phyloP scores from a whole-genome alignment of 2,329 filamentous ascomycete species.

The Aspergillus fructus region DNA sequence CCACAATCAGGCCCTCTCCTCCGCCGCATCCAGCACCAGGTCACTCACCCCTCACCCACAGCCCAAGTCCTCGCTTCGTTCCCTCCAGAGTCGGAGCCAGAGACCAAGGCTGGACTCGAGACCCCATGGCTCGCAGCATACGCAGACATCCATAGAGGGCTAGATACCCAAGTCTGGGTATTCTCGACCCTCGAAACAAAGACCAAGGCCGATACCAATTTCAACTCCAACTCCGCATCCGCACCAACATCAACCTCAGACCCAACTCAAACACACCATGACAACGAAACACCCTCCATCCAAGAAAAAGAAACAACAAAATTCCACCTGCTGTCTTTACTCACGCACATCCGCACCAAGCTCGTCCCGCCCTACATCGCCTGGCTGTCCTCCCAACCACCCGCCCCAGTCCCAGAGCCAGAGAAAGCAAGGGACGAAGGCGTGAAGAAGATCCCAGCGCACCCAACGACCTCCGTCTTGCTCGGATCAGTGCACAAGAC shows the following conservation, averaged over 20 bases:
- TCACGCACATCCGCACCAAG: background rate
- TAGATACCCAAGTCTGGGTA: constrained; percentile 42
- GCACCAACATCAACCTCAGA: background rate
- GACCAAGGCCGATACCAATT: background rate
- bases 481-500: constrained; percentile 39
- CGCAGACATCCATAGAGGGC: constrained; percentile 39
- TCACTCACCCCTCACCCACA: constrained; percentile 31
- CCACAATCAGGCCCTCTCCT: constrained; percentile 39
- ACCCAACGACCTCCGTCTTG: constrained; percentile 28
- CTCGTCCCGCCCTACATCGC: constrained; percentile 8
- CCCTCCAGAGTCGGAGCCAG: constrained; percentile 3
- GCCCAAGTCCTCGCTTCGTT: constrained; percentile 37
- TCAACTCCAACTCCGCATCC: background rate
- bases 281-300: background rate
- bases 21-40: constrained; percentile 40
- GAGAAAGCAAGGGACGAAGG: background rate
- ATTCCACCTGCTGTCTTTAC: constrained; percentile 6
- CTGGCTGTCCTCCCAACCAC: background rate
- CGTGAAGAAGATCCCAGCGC: constrained; percentile 9
- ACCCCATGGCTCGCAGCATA: constrained; percentile 41
- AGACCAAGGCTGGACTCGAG: background rate
- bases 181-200: constrained; percentile 41
- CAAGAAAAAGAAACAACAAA: background rate
- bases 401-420: background rate
- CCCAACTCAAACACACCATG: background rate